phyloP scores from a whole-genome alignment of 2,329 filamentous ascomycete species.

The Nemania sp. region DNA sequence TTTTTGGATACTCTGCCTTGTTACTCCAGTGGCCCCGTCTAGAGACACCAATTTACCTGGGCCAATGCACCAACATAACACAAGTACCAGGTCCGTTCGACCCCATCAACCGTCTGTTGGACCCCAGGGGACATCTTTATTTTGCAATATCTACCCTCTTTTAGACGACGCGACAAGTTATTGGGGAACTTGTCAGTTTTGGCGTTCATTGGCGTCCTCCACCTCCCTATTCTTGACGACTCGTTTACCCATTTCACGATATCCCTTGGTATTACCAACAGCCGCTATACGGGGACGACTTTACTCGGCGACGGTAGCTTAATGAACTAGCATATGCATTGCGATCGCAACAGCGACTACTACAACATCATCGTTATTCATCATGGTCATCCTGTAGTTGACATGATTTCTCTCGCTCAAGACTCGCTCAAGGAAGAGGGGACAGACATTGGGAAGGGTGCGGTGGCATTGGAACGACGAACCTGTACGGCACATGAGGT shows the following conservation, averaged over 20 bases:
- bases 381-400: constrained; percentile 13
- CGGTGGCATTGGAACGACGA: constrained; percentile 8
- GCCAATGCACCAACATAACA: background rate
- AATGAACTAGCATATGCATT: constrained; percentile 27
- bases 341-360: constrained; percentile 15
- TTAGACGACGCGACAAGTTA: constrained; percentile 13
- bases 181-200: constrained; percentile 10
- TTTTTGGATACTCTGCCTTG: background rate
- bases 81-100: background rate
- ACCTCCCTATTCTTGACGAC: constrained; percentile 20
- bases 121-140: background rate
- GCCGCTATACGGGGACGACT: constrained; percentile 11
- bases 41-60: constrained; percentile 16
- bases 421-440: background rate
- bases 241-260: constrained; percentile 24
- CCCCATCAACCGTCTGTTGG: background rate
- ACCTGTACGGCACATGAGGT: constrained; percentile 17
- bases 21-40: constrained; percentile 6
- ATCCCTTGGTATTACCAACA: constrained; percentile 23
- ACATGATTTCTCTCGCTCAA: constrained; percentile 14
- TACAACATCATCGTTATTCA: constrained; percentile 11
- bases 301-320: constrained; percentile 11
- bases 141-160: background rate
- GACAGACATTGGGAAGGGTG: constrained; percentile 6
- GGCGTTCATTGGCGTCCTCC: constrained; percentile 25